Conservation (phyloP, 805 yeast species). For the Ogataea henricii region DNA sequence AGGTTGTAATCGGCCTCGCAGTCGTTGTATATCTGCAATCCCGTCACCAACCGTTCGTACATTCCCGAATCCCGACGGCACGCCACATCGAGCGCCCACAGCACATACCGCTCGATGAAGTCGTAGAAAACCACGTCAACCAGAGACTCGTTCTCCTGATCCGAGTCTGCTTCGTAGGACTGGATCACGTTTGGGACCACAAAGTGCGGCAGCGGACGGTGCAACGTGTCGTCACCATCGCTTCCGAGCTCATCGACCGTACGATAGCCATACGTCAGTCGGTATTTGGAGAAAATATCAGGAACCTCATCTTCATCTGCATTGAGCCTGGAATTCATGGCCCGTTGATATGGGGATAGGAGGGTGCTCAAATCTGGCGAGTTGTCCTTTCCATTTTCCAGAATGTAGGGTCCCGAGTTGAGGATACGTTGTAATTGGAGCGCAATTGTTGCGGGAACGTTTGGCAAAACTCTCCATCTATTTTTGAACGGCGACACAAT, state of each 20-base stretch:
- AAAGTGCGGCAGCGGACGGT: slow-evolving; percentile 56
- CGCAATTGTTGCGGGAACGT: slow-evolving; percentile 62
- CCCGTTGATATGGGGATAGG: slow-evolving; percentile 29
- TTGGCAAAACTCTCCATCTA: slow-evolving; percentile 67
- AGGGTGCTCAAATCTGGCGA: slow-evolving; percentile 12
- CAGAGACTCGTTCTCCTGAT: slow-evolving; percentile 20
- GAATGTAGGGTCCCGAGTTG: slow-evolving; percentile 52
- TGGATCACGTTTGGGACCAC: slow-evolving; percentile 81
- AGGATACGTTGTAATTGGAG: slow-evolving; percentile 51
- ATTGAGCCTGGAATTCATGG: slow-evolving; percentile 15
- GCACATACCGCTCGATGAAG: slow-evolving; percentile 52
- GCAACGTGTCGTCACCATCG: slow-evolving; percentile 85
- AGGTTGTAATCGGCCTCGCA: slow-evolving; percentile 41
- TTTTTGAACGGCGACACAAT: slow-evolving; percentile 86
- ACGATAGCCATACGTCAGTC: slow-evolving; percentile 63
- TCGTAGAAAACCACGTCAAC: slow-evolving; percentile 80
- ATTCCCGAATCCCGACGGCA: slow-evolving; percentile 16
- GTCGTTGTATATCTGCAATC: slow-evolving; percentile 32
- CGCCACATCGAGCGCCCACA: slow-evolving; percentile 29
- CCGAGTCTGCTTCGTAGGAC: slow-evolving; percentile 38
- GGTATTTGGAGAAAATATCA: slow-evolving; percentile 7
- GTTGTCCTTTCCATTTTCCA: slow-evolving; percentile 8
- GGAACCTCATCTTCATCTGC: background rate
- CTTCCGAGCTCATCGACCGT: slow-evolving; percentile 84
- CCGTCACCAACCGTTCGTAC: slow-evolving; percentile 17